Evolutionary conservation across 129 eudicot genomes (phyloP).

Genomic region (sunflower (Helianthus annuus)): HanXRQr2.0-SUNRISE NC_035434.2:172668957-172669456

Average conservation of each 20-base stretch:
- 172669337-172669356: conserved; percentile 91
- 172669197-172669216: conserved; percentile 54
- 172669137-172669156: conserved; percentile 85
- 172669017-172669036: conserved; percentile 42
- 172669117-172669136: conserved; percentile 66
- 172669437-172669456: conserved; percentile 58
- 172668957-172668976: conserved; percentile 41
- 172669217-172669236: conserved; percentile 68
- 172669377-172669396: conserved; percentile 90
- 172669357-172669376: conserved; percentile 52
- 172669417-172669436: conserved; percentile 79
- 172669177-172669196: conserved; percentile 63
- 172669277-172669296: conserved; percentile 83
- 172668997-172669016: conserved; percentile 65
- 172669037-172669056: conserved; percentile 48
- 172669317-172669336: conserved; percentile 84
- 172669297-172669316: conserved; percentile 84
- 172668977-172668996: conserved; percentile 68
- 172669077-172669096: conserved; percentile 74
- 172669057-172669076: conserved; percentile 36
- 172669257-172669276: conserved; percentile 50
- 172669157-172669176: conserved; percentile 86
- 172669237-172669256: conserved; percentile 61
- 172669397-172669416: conserved; percentile 75
- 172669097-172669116: conserved; percentile 67